Evolutionary conservation across 371 early-diverging fungal genomes (phyloP).

Genomic region (Saksenaea vasiformis): DNA sequence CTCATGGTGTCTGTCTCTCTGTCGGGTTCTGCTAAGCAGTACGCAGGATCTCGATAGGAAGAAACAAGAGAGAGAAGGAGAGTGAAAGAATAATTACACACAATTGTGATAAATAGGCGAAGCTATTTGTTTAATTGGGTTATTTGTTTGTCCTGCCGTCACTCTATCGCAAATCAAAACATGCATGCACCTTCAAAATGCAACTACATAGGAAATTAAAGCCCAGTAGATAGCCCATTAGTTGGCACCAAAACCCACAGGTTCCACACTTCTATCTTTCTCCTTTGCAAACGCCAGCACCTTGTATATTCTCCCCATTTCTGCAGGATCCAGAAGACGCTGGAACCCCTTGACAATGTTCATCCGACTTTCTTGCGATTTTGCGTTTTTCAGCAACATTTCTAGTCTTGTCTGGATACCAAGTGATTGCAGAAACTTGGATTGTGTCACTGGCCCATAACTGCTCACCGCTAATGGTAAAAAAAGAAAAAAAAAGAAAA

Average conservation of each 20-base stretch:
- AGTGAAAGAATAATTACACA: too few relatives aligned
- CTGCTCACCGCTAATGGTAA: slow-evolving; percentile 20
- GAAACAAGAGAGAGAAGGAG: too few relatives aligned
- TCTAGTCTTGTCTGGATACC: slow-evolving; percentile 83
- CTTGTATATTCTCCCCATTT: slow-evolving; percentile 85
- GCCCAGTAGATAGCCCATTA: neutral
- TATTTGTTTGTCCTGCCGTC: too few relatives aligned
- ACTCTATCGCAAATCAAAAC: too few relatives aligned
- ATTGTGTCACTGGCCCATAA: slow-evolving; percentile 86
- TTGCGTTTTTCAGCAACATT: slow-evolving; percentile 67
- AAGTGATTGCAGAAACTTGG: slow-evolving; percentile 76
- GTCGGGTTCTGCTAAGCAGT: too few relatives aligned
- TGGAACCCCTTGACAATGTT: slow-evolving; percentile 70
- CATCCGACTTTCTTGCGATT: slow-evolving; percentile 49
- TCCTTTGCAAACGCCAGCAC: slow-evolving; percentile 68
- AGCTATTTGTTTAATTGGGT: too few relatives aligned
- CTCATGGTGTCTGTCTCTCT: too few relatives aligned
- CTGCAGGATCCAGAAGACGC: slow-evolving; percentile 70
- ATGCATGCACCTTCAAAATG: neutral
- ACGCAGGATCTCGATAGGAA: too few relatives aligned
- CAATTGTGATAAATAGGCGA: too few relatives aligned
- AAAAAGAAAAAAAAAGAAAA: neutral
- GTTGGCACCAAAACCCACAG: slow-evolving; percentile 15
- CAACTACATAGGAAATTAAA: neutral
- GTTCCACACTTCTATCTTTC: neutral